These are phyloP conservation scores for Diaporthe destruens DNA, from an alignment of 2,329 filamentous ascomycete species.

Conservation along the genomic window DNA sequence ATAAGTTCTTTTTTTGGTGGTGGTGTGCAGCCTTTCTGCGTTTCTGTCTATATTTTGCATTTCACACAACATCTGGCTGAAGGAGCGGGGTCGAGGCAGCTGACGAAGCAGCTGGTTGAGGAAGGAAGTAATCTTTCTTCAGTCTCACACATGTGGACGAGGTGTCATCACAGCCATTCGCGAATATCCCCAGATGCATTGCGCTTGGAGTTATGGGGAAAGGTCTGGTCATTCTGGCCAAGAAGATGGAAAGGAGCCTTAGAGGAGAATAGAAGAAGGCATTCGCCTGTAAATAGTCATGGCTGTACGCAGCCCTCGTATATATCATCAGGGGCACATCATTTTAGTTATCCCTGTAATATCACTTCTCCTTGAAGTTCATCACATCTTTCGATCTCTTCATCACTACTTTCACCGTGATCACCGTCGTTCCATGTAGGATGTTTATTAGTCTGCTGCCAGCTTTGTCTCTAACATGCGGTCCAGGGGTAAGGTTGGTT, in stretches of 20 bases:
- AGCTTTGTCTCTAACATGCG: neutral
- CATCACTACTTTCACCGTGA: neutral
- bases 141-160: constrained; percentile 25
- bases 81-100: neutral
- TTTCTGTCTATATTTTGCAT: constrained; percentile 38
- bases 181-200: constrained; percentile 37
- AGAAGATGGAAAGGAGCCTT: constrained; percentile 19
- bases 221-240: constrained; percentile 18
- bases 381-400: neutral
- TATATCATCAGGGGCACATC: constrained; percentile 27
- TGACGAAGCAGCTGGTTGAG: constrained; percentile 5
- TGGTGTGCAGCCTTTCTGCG: constrained; percentile 23
- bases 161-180: constrained; percentile 15
- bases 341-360: constrained; percentile 25
- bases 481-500: neutral
- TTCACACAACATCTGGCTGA: constrained; percentile 24
- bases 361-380: constrained; percentile 31
- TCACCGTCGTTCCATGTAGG: neutral
- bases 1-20: constrained; percentile 17
- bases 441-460: neutral
- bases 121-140: neutral
- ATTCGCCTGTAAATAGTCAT: constrained; percentile 31
- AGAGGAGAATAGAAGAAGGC: constrained; percentile 24
- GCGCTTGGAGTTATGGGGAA: constrained; percentile 34
- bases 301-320: constrained; percentile 27